phyloP scores from a whole-genome alignment of 257 asterid genomes.

The Oldenlandia corymbosa region DNA sequence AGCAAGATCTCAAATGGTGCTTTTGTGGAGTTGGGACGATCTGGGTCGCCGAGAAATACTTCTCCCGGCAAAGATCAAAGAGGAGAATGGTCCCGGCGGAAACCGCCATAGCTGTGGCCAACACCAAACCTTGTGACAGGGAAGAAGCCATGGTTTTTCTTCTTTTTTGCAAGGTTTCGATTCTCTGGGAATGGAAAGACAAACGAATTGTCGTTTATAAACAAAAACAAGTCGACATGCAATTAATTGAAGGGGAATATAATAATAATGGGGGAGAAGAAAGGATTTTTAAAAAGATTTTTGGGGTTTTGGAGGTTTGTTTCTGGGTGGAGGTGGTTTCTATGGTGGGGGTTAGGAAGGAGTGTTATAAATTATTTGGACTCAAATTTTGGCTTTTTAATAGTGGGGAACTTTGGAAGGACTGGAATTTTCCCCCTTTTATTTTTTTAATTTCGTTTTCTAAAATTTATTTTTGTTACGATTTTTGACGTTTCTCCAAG shows the following conservation, averaged over 20 bases:
- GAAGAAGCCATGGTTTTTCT: constrained; percentile 25
- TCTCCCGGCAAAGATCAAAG: constrained; percentile 46
- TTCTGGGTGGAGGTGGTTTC: too few relatives aligned
- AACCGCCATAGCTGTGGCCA: constrained; percentile 84
- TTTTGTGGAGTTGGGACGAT: constrained; percentile 5
- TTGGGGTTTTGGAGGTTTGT: too few relatives aligned
- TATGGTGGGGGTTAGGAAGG: not conserved
- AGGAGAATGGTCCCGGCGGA: constrained; percentile 69
- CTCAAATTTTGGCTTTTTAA: not conserved
- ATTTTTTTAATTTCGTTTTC: too few relatives aligned
- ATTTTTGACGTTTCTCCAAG: not conserved
- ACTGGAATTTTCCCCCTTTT: constrained; percentile 10
- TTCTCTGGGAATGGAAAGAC: not conserved
- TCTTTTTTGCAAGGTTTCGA: too few relatives aligned
- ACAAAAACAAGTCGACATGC: constrained; percentile 5
- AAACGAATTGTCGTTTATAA: not conserved
- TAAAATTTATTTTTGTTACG: not conserved
- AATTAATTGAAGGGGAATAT: too few relatives aligned
- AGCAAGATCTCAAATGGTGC: constrained; percentile 42
- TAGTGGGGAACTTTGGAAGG: constrained; percentile 7
- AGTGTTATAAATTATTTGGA: not conserved
- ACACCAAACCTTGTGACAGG: constrained; percentile 53
- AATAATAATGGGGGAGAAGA: too few relatives aligned
- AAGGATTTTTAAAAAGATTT: too few relatives aligned
- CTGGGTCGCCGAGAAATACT: constrained; percentile 20